phyloP scores from a whole-genome alignment of 2,329 filamentous ascomycete genomes.

The Epichloe elymi region DNA sequence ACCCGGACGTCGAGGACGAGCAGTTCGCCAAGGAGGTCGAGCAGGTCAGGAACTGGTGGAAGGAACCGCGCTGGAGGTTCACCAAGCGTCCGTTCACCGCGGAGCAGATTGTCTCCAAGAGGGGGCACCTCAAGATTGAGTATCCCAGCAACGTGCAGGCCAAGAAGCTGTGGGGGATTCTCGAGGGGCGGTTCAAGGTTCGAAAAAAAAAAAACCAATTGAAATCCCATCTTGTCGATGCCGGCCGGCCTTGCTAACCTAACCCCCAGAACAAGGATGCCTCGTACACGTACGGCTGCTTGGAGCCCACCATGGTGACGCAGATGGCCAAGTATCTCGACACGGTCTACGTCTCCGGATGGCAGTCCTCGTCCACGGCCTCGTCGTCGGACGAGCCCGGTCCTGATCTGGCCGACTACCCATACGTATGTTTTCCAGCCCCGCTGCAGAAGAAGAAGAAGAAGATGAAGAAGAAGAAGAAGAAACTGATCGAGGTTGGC shows the following conservation, averaged over 20 bases:
- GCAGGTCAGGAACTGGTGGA: constrained; percentile 90
- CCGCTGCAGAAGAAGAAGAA: not conserved
- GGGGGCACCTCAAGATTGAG: constrained; percentile 72
- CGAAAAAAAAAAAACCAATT: no score
- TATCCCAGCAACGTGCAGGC: constrained; percentile 81
- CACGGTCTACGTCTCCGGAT: constrained; percentile 96
- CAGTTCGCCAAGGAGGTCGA: constrained; percentile 72
- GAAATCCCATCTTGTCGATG: no score
- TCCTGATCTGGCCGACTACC: constrained; percentile 95
- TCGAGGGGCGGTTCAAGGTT: constrained; percentile 78
- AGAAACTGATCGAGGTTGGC: no score
- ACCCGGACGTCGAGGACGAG: constrained; percentile 46
- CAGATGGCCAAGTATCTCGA: constrained; percentile 99
- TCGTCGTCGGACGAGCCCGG: constrained; percentile 92
- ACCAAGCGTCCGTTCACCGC: constrained; percentile 90
- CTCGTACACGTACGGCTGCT: constrained; percentile 91
- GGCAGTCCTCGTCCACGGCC: constrained; percentile 95
- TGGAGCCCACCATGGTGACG: constrained; percentile 96
- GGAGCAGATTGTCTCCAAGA: constrained; percentile 92
- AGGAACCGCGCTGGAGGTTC: constrained; percentile 77
- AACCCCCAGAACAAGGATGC: constrained; percentile 45
- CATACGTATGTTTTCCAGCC: constrained; percentile 47
- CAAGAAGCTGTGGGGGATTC: constrained; percentile 89
- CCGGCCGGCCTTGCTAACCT: no score
- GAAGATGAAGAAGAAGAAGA: no score